Base-by-base conservation (phyloP, 768 basidiomycete genomes). In the Auricularia heimuer region DNA sequence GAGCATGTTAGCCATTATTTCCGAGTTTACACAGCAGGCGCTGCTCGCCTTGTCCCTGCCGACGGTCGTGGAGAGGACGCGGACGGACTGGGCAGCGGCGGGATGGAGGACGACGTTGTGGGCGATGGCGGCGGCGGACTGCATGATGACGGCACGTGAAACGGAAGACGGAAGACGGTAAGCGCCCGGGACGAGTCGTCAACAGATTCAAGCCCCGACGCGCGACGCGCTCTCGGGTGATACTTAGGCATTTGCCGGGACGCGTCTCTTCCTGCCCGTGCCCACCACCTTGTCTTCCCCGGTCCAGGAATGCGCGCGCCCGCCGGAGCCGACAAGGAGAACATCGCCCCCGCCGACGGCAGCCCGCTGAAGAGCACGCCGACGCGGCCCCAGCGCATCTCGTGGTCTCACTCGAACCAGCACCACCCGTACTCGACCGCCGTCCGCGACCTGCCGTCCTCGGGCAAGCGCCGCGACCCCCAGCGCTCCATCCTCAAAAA, bases 41-140 rank as follows among this genome's bases (percentile, higher is more conserved):
- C 29, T 2, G 29, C 75, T 64, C 69, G 86, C 93, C 86, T 99
- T 98, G 80, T 98, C 96, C 61, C 94, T 81, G 10, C 94, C 96
- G 37, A 89, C 73, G 16, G 92, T 97, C 0, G 93, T 94, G 21
- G 82, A 81, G 61, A 87, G 83, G 61, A 90, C 85, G 73, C 88
- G 91, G 73, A 98, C 78, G 33, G 83, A 76, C 67, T 89, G 85
- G 42, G 89, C 88, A 37, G 92, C 80, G 1, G 82, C 78, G 8
- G 96, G 96, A 70, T 98, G 94, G 56, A 98, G 83, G 65, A 98
- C 81, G 67, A 96, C 72, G 71, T 94, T 70, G 44, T 74, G 72
- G 35, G 74, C 74, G 58, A 74, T 65, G 39, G 62, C 66, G n/a
- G 74, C 42, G 4, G 64, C 54, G 54, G 54, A 6, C 29, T 60